Conservation (phyloP, 116 monocot species). For the Papilionanthe hybrid region DNA sequence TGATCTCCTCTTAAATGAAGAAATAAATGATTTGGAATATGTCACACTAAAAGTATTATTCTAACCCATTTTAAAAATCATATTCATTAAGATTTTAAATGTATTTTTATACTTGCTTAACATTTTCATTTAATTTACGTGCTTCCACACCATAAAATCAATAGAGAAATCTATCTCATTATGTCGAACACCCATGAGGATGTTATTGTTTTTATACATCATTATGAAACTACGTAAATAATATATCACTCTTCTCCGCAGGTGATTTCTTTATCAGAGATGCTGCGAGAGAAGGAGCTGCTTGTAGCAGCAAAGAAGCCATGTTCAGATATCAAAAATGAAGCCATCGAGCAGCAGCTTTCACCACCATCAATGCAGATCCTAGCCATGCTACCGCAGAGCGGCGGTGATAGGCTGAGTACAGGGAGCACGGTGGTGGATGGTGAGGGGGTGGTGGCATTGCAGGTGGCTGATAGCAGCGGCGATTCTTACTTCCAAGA, state of each 20-base stretch:
- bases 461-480: conserved; percentile 31
- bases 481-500: conserved; percentile 36
- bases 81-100: no score
- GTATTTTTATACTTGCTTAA: no score
- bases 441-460: conserved; percentile 14
- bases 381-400: conserved; percentile 11
- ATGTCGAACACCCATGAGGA: no score
- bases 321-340: neutral
- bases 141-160: no score
- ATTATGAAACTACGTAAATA: no score
- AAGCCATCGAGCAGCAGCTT: neutral
- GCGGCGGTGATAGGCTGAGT: conserved; percentile 17
- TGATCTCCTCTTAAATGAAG: no score
- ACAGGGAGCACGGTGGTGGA: conserved; percentile 47
- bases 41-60: no score
- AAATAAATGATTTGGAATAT: no score
- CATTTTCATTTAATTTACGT: no score
- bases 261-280: conserved; percentile 47
- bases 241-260: conserved; percentile 7
- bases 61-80: no score
- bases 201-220: no score
- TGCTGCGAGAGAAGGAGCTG: conserved; percentile 39
- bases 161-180: no score
- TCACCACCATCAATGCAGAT: conserved; percentile 12
- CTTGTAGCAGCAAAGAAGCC: neutral